Evolutionary conservation across 2,329 filamentous ascomycete species (phyloP), one percentile per base, ranked within the genome.

Genomic region (Blumeria graminis): DNA sequence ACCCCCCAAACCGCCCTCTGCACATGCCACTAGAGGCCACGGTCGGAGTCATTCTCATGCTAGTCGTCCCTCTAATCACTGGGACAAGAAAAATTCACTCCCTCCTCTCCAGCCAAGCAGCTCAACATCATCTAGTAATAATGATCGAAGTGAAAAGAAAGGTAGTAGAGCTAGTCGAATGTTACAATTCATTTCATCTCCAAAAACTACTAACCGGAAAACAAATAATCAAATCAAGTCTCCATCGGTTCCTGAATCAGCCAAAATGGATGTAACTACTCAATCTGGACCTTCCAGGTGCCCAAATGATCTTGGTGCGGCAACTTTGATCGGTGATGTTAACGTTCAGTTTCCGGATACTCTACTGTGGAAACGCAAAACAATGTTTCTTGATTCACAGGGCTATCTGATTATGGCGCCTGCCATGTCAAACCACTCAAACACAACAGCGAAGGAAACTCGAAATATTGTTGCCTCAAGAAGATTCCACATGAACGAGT

Each of bases 281-380:
- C 22, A 28, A 4, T 28, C 22, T 28, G 16, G 11, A 8, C 13
- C 61, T 67, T 36, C 62, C 64, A 3, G 65, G 16, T 8, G 16
- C 11, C 16, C 22, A 28, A 28, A 28, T 28, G 22, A 28, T n/a
- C 59, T 63, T 16, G 55, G 57, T 71, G 14, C 75, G 75, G 57
- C 62, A 58, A 51, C 59, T 56, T 62, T 58, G 56, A 58, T 60
- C 46, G 61, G 65, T 58, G 86, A 95, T 64, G 82, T 98, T 60
- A 96, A 98, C 64, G 86, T 96, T 10, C 92, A 98, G 67, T 95
- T 98, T 67, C 92, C 92, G 0, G 90, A 96, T 66, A 94, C 87
- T 56, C 74, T 98, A 51, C 75, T 98, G 11, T 98, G 92, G 92
- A 98, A 96, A 72, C 84, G 90, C 56, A 81, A 92, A 58, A 88